phyloP scores from a whole-genome alignment of 1,284 basidiomycete genomes.

The Tylopilus microsporus region DNA sequence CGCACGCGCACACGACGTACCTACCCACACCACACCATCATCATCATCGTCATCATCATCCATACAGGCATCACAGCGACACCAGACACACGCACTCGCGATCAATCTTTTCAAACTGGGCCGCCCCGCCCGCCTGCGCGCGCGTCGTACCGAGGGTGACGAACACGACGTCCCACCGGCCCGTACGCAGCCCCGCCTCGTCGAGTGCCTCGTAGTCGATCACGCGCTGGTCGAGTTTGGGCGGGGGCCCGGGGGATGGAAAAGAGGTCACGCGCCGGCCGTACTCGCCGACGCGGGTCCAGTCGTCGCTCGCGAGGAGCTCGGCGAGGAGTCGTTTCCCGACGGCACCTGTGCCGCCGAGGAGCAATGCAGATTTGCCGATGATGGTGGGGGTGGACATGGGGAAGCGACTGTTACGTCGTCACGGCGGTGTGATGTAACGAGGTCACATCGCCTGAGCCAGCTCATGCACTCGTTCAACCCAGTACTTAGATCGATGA shows the following conservation, averaged over 20 bases:
- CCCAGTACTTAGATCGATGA: too few species aligned
- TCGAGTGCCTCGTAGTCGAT: slow-evolving; percentile 66
- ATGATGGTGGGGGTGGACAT: background rate
- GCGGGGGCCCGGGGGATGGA: too few species aligned
- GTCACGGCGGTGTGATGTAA: too few species aligned
- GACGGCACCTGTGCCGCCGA: slow-evolving; percentile 63
- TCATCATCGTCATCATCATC: background rate
- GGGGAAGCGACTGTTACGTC: background rate
- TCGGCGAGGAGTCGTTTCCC: slow-evolving; percentile 54
- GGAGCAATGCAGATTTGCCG: slow-evolving; percentile 49
- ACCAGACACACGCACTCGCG: slow-evolving; percentile 44
- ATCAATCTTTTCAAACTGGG: slow-evolving; percentile 70
- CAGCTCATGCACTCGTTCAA: too few species aligned
- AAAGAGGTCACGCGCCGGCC: slow-evolving; percentile 49
- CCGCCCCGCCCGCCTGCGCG: slow-evolving; percentile 56
- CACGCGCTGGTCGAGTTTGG: slow-evolving; percentile 39
- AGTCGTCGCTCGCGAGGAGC: slow-evolving; percentile 50
- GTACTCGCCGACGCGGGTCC: slow-evolving; percentile 58
- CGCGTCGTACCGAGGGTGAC: slow-evolving; percentile 60
- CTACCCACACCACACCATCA: slow-evolving; percentile 38
- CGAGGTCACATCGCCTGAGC: too few species aligned
- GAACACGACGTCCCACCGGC: slow-evolving; percentile 65
- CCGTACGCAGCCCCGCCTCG: slow-evolving; percentile 45
- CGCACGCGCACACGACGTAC: slow-evolving; percentile 68
- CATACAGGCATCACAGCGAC: too few species aligned